Base-by-base conservation (phyloP, 192 early-diverging fungal species). In the Umbelopsis sp. region DNA sequence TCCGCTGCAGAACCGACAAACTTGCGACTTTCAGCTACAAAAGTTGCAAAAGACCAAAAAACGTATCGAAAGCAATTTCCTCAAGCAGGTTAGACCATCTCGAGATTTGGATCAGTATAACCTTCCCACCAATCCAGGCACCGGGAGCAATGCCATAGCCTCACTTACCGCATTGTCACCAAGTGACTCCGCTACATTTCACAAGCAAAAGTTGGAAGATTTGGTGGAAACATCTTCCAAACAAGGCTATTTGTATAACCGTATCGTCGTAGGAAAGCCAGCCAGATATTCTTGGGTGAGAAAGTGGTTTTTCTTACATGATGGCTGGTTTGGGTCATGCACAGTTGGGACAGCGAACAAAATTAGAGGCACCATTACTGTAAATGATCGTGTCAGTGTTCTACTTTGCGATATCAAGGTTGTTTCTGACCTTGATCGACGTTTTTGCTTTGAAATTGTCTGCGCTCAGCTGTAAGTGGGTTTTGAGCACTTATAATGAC, bases 381-480 rank as follows among this genome's bases (percentile, higher is more conserved):
- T 80, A 25, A 84, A 84, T 14, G 86, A 87, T 20, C 73, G 88
- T 14, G 74, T 91, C 41, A 76, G 78, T 16, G 77, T 93, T 3
- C 70, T 89, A 12, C 65, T 86, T 16, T 91, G 90, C 53, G 82
- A 82, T 50, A 68, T 88, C 5, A 75, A 84, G 10, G 79, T 85
- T 14, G 83, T 81, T 29, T 71, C 47, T 2, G 82, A 84, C n/a
- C 79, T 85, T 65, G 91, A 93, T 34, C 82, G 91, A 16, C 76
- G 91, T 36, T 93, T 88, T 73, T 90, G 88, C 53, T 93, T 93
- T 72, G 90, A 91, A 68, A 78, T 93, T 3, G 81, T 85, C 11
- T 88, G 85, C 56, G 73, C 83, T 3, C 85, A 86, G 26, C 87
- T 88, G 91, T 91, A 82, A 70, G 78, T 49, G 16, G 0, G 20